Evolutionary conservation across 371 early-diverging fungal species (phyloP), one percentile per base, ranked within the genome.

Genomic region (Rhizopus microsporus): DNA sequence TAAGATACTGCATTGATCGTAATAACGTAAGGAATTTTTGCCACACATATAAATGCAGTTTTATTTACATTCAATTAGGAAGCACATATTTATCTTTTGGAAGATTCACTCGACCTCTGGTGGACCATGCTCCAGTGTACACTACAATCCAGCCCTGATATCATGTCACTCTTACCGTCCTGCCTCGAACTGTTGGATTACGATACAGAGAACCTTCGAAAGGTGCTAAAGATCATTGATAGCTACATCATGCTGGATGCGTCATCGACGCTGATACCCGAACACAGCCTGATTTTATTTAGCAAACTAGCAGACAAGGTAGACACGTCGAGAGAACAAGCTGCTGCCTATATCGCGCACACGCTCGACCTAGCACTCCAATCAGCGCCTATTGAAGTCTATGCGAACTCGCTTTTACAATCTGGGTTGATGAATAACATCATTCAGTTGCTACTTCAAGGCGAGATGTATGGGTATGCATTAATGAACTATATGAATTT

Each of bases 61-160:
- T 29, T 40, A 47, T 7, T 34, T n/a, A 4, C 35, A 48, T 33
- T 45, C 16, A 43, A n/a, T 29, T 63, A 92, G 82, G 86, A 86
- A 16, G 89, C 88, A 0, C 90, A 90, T 66, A 74, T 93, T 7
- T 94, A 94, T 63, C 61, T 95, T 56, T 71, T 93, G 15, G 96
- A 95, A 59, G 96, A 95, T 60, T 90, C 88, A 0, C 69, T 95
- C 15, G 92, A 93, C 58, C 80, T 96, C 12, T 95, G 96, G 95
- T 82, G 85, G 60, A 83, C 88, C 0, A 76, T 87, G 1, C 35
- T 95, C 13, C 90, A 88, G 72, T 88, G 88, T 59, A 74, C 90
- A 0, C 63, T 84, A 0, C 42, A 62, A 10, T 54, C 73, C 7
- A 85, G 82, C 7, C 72, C 81, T 9, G 69, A 80, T 37, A 54